Percentiles rank a stretch among this genome's conserved stretches.
phyloP scores from a whole-genome alignment of 2,329 filamentous ascomycete species.

The Cadophora malorum region DNA sequence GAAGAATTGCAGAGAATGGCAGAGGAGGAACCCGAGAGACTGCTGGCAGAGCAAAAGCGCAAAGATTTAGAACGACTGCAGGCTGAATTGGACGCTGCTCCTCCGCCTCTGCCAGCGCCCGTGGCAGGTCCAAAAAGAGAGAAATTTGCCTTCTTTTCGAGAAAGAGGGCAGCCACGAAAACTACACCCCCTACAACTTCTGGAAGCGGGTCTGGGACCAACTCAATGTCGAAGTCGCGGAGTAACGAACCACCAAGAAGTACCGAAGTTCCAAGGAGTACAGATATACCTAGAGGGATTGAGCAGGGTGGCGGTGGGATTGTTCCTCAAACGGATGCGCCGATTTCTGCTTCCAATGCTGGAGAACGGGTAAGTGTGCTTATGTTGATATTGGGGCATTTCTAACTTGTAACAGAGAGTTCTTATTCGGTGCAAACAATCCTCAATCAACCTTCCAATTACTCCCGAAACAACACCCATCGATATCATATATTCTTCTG shows the following conservation, averaged over 20 bases:
- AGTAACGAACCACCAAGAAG: constrained; percentile 30
- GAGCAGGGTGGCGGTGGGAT: constrained; percentile 42
- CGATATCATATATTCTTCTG: constrained; percentile 74
- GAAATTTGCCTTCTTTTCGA: constrained; percentile 44
- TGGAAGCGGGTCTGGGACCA: constrained; percentile 25
- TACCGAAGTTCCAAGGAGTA: constrained; percentile 16
- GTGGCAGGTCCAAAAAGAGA: constrained; percentile 35
- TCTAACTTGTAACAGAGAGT: constrained; percentile 59
- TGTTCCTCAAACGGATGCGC: constrained; percentile 71
- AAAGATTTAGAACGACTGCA: constrained; percentile 45
- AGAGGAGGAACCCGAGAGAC: constrained; percentile 37
- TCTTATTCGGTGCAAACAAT: constrained; percentile 73
- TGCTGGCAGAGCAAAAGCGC: constrained; percentile 44
- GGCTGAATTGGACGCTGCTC: constrained; percentile 42
- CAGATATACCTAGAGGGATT: constrained; percentile 26
- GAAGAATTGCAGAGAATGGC: constrained; percentile 29
- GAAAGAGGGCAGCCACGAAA: constrained; percentile 36
- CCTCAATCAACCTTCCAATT: constrained; percentile 73
- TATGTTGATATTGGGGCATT: neutral
- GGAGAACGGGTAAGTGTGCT: constrained; percentile 70
- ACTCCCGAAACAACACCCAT: constrained; percentile 74
- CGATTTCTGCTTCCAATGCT: constrained; percentile 80
- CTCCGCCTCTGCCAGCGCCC: constrained; percentile 24
- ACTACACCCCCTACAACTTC: constrained; percentile 30
- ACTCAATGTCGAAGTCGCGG: constrained; percentile 21